phyloP scores from a whole-genome alignment of 1,284 basidiomycete genomes.

The Ganoderma resinaceum region DNA sequence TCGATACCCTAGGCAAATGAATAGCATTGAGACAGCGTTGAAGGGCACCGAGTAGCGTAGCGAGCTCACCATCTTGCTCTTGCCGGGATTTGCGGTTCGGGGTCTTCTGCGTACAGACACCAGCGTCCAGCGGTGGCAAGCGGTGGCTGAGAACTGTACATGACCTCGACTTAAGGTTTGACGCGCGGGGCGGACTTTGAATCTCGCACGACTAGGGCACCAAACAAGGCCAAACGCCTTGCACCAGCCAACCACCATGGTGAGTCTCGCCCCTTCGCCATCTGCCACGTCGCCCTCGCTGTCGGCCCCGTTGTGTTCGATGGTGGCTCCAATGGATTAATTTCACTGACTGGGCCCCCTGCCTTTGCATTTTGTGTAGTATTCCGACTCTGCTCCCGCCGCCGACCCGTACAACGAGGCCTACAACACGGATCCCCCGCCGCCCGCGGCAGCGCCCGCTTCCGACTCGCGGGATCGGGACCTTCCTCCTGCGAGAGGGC shows the following conservation, averaged over 20 bases:
- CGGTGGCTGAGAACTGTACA: conserved; percentile 63
- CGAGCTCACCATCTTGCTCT: conserved; percentile 81
- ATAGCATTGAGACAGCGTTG: conserved; percentile 14
- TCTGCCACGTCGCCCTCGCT: conserved; percentile 22
- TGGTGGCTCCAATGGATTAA: conserved; percentile 6
- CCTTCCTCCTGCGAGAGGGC: conserved; percentile 56
- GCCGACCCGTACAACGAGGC: conserved; percentile 85
- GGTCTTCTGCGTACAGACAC: conserved; percentile 29
- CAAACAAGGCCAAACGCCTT: conserved; percentile 42
- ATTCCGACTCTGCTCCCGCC: conserved; percentile 65
- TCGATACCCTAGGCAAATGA: conserved; percentile 87
- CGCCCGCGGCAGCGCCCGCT: conserved; percentile 50
- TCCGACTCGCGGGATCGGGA: conserved; percentile 52
- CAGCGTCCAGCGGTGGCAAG: conserved; percentile 30
- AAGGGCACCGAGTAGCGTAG: conserved; percentile 39
- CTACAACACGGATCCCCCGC: conserved; percentile 67
- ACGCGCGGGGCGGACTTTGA: conserved; percentile 36
- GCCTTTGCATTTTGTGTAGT: conserved; percentile 46
- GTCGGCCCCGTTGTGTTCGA: neutral
- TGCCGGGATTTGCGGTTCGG: conserved; percentile 55
- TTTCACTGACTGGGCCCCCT: conserved; percentile 4
- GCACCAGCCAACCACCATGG: conserved; percentile 61
- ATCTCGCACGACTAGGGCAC: conserved; percentile 23
- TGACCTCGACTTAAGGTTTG: conserved; percentile 42
- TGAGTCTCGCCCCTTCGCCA: conserved; percentile 45